A percentile compares a stretch with the other conserved stretches of the same genome.
These are phyloP conservation scores for Tolypocladium ovalisporum DNA, from an alignment of 2,329 filamentous ascomycete genomes.

Conservation along the genomic window DNA sequence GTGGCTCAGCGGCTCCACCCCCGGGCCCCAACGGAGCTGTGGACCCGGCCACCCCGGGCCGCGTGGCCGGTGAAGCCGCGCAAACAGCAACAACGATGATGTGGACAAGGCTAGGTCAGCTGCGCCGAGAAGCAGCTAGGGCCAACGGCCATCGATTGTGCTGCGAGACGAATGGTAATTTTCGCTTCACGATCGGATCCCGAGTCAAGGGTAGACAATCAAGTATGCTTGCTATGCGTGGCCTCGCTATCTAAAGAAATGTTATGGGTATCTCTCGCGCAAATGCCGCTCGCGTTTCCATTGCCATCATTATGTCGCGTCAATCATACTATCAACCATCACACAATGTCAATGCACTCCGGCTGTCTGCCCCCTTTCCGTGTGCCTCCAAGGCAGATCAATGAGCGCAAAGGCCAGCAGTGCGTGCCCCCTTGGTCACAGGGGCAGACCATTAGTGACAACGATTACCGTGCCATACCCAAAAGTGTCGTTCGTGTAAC, in stretches of 20 bases:
- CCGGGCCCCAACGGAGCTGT: no score
- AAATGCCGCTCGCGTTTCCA: not conserved
- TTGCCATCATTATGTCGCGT: not conserved
- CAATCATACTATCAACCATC: not conserved
- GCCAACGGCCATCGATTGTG: no score
- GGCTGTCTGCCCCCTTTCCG: not conserved
- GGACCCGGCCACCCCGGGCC: no score
- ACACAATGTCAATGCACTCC: not conserved
- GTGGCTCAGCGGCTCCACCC: no score
- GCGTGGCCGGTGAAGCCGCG: no score
- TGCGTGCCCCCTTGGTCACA: not conserved
- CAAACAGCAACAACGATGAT: no score
- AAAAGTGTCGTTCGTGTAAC: not conserved
- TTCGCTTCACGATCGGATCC: not conserved
- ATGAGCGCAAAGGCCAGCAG: not conserved
- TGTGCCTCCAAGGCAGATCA: not conserved
- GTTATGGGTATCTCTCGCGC: constrained; percentile 5
- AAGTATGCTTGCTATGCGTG: constrained; percentile 4
- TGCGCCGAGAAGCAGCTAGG: no score
- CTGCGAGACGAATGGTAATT: no score
- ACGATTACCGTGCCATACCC: no score
- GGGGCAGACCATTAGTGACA: not conserved
- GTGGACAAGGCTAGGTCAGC: no score
- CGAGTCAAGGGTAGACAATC: not conserved
- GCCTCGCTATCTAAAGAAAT: constrained; percentile 4